These are phyloP conservation scores for Penstemon newberryi DNA, from an alignment of 257 asterid genomes.

Conservation along the genomic window DNA sequence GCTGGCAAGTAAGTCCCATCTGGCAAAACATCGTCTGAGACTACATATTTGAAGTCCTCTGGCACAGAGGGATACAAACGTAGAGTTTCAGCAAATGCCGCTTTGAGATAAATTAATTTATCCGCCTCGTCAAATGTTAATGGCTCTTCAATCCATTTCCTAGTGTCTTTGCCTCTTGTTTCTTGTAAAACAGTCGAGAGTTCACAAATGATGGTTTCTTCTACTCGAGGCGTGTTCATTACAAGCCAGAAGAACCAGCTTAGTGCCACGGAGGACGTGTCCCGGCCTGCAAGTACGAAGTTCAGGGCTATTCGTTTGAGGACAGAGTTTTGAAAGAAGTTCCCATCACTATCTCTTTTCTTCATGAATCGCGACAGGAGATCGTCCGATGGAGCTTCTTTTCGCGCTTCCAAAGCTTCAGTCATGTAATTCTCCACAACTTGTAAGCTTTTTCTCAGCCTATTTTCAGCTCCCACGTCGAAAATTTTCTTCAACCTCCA, in stretches of 20 bases:
- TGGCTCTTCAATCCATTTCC: slow-evolving; percentile 42
- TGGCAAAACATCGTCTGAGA: slow-evolving; percentile 47
- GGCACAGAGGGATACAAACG: slow-evolving; percentile 56
- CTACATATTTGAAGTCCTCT: slow-evolving; percentile 51
- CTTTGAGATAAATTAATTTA: slow-evolving; percentile 40
- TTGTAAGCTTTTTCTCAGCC: slow-evolving; percentile 39
- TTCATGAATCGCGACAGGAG: slow-evolving; percentile 53
- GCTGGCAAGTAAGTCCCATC: slow-evolving; percentile 57
- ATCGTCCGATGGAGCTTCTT: slow-evolving; percentile 47
- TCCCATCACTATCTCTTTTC: slow-evolving; percentile 45
- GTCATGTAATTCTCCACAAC: slow-evolving; percentile 53
- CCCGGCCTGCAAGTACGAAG: slow-evolving; percentile 56
- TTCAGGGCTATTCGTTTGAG: slow-evolving; percentile 22
- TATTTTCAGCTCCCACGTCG: slow-evolving; percentile 51
- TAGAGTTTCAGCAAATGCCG: slow-evolving; percentile 53
- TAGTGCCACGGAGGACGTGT: slow-evolving; percentile 58
- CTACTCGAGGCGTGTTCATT: slow-evolving; percentile 38
- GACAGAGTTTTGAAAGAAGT: slow-evolving; percentile 45
- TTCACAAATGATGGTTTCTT: slow-evolving; percentile 42
- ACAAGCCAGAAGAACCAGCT: slow-evolving; percentile 62
- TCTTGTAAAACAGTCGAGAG: slow-evolving; percentile 37
- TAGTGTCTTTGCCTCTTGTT: slow-evolving; percentile 40
- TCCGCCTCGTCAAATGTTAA: slow-evolving; percentile 51
- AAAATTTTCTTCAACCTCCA: slow-evolving; percentile 51
- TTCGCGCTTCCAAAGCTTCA: slow-evolving; percentile 42